Percentiles rank a stretch among this genome's conserved stretches.
These are phyloP conservation scores for Paramecium caudatum DNA, from an alignment of 73 alveolate genomes.

Conservation along the genomic window DNA sequence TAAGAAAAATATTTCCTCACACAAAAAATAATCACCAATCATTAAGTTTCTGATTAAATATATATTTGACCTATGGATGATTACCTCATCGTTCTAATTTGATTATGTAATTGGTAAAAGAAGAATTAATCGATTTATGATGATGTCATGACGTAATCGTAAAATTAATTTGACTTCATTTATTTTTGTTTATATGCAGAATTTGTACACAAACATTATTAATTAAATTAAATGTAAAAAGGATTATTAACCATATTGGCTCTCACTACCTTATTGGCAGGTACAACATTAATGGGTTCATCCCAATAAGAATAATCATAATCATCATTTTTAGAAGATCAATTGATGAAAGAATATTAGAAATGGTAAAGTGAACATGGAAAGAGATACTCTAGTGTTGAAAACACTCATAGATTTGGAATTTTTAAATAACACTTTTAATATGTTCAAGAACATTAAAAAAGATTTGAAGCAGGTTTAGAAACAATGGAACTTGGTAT, in stretches of 20 bases:
- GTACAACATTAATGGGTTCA: slow-evolving; percentile 2
- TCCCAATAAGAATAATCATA: not conserved
- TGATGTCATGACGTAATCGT: not conserved
- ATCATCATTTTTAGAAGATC: not conserved
- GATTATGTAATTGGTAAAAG: not conserved
- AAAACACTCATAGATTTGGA: slow-evolving; percentile 45
- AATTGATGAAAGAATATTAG: slow-evolving; percentile 3
- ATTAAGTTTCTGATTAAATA: too few species aligned
- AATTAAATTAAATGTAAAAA: slow-evolving; percentile 18
- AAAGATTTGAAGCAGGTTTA: slow-evolving; percentile 26
- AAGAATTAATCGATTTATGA: not conserved
- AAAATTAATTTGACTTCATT: slow-evolving; percentile 3
- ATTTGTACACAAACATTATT: not conserved
- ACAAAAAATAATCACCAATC: too few species aligned
- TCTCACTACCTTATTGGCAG: slow-evolving; percentile 26
- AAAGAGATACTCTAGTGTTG: slow-evolving; percentile 23
- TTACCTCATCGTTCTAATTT: not conserved
- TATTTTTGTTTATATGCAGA: slow-evolving; percentile 35
- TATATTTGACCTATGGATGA: too few species aligned
- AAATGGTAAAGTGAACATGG: slow-evolving; percentile 41
- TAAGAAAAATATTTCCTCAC: too few species aligned
- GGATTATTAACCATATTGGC: slow-evolving; percentile 41
- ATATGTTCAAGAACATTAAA: not conserved
- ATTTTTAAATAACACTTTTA: not conserved
- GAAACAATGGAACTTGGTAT: slow-evolving; percentile 46